These are phyloP conservation scores for Starmerella ratchasimensis DNA, from an alignment of 805 yeast genomes.

Conservation along the genomic window DNA sequence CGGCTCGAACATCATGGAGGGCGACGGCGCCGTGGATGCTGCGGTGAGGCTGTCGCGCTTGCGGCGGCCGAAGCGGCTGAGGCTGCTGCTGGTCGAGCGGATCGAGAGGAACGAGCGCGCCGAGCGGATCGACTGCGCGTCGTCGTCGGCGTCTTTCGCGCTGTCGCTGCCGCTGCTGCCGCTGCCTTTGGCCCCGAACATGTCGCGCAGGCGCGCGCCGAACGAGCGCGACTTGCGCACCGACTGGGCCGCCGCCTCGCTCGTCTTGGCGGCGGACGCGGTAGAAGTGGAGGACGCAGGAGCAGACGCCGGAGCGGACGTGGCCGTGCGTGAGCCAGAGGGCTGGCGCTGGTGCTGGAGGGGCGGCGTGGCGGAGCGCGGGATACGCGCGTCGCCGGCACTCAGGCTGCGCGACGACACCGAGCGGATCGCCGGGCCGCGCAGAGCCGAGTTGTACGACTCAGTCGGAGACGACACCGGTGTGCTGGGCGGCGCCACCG, in stretches of 20 bases:
- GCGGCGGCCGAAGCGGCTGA: too few relatives aligned
- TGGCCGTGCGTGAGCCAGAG: background rate
- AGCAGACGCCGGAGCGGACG: background rate
- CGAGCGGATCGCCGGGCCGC: too few relatives aligned
- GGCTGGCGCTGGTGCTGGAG: background rate
- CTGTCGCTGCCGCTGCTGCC: too few relatives aligned
- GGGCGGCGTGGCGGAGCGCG: background rate
- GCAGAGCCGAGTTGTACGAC: too few relatives aligned
- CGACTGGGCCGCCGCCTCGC: too few relatives aligned
- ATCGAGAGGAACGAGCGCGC: conserved; percentile 10
- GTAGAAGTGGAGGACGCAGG: background rate
- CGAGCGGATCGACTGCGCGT: conserved; percentile 21
- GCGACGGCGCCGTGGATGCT: too few relatives aligned
- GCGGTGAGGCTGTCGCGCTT: too few relatives aligned
- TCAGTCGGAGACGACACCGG: too few relatives aligned
- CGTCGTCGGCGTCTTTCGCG: conserved; percentile 7
- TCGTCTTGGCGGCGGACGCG: background rate
- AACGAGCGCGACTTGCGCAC: conserved; percentile 8
- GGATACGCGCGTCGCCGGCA: background rate
- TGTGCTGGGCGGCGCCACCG: too few relatives aligned
- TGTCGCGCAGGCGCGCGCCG: conserved; percentile 1
- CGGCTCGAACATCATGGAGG: too few relatives aligned
- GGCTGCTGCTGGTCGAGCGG: conserved; percentile 6
- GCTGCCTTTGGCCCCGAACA: conserved; percentile 1
- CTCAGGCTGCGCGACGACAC: too few relatives aligned